Evolutionary conservation across 768 basidiomycete species (phyloP).

Genomic region (Trametes elegans): DNA sequence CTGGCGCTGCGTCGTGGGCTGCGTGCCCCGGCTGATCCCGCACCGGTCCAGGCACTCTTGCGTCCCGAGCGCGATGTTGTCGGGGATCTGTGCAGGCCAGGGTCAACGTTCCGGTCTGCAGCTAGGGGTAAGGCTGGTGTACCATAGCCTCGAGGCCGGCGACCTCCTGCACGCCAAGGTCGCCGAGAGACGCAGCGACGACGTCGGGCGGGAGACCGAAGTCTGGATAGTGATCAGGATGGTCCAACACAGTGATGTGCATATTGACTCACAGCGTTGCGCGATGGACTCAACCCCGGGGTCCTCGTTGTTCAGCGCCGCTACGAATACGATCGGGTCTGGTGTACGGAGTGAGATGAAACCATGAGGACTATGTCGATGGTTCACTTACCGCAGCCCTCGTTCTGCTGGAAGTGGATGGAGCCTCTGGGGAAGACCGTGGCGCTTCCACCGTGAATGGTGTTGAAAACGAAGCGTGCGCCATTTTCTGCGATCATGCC

Average conservation of each 20-base stretch:
- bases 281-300: constrained; percentile 27
- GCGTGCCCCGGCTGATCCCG: constrained; percentile 23
- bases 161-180: constrained; percentile 30
- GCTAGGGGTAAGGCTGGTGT: background rate
- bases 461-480: constrained; percentile 29
- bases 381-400: constrained; percentile 20
- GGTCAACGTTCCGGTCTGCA: no score
- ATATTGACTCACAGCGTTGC: constrained; percentile 29
- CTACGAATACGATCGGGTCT: constrained; percentile 29
- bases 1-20: constrained; percentile 30
- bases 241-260: background rate
- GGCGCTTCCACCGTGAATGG: constrained; percentile 21
- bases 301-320: constrained; percentile 30
- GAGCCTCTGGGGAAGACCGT: constrained; percentile 30
- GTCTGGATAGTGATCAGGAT: constrained; percentile 7
- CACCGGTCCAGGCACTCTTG: constrained; percentile 29
- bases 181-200: constrained; percentile 30
- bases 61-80: constrained; percentile 31
- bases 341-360: background rate
- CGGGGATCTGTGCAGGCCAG: constrained; percentile 25
- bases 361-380: background rate
- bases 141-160: constrained; percentile 25
- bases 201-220: constrained; percentile 31
- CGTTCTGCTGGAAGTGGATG: constrained; percentile 31
- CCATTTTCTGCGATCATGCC: constrained; percentile 33